Evolutionary conservation across 805 yeast genomes (phyloP).

Genomic region (Lipomyces yamanashiensis): DNA sequence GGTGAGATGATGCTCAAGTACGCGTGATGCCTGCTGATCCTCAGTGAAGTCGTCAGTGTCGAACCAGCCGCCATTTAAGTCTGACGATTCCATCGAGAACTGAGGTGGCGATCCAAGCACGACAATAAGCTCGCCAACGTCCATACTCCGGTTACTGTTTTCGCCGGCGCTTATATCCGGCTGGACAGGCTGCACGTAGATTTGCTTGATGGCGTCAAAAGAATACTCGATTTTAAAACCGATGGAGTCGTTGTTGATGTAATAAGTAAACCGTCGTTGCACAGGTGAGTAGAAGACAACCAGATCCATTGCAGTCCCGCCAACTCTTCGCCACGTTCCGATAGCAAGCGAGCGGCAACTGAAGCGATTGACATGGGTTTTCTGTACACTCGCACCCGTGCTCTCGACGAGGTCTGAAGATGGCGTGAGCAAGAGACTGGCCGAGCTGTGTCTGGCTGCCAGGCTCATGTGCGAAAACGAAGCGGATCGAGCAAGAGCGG

Average conservation of each 20-base stretch:
- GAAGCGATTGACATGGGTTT: slow-evolving; percentile 18
- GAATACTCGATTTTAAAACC: slow-evolving; percentile 36
- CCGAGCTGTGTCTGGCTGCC: slow-evolving; percentile 13
- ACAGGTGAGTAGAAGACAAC: slow-evolving; percentile 29
- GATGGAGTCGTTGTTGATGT: slow-evolving; percentile 30
- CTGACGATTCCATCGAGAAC: slow-evolving; percentile 30
- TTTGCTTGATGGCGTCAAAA: slow-evolving; percentile 25
- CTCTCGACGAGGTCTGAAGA: neutral
- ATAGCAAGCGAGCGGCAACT: slow-evolving; percentile 29
- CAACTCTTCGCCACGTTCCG: slow-evolving; percentile 35
- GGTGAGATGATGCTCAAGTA: slow-evolving; percentile 31
- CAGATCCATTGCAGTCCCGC: slow-evolving; percentile 28
- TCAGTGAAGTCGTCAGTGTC: slow-evolving; percentile 37
- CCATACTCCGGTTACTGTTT: neutral
- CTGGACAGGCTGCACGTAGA: slow-evolving; percentile 23
- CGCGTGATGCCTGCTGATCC: slow-evolving; percentile 29
- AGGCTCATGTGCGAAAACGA: slow-evolving; percentile 23
- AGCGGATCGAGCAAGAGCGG: slow-evolving; percentile 29
- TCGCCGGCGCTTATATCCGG: neutral
- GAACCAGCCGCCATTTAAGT: slow-evolving; percentile 29
- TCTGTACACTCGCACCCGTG: neutral
- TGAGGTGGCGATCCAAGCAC: slow-evolving; percentile 22
- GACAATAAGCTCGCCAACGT: slow-evolving; percentile 28
- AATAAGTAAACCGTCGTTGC: slow-evolving; percentile 27
- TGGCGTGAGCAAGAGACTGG: slow-evolving; percentile 20